Evolutionary conservation across 495 filamentous ascomycete genomes (phyloP).

Genomic region (Annulohypoxylon nitens): DNA sequence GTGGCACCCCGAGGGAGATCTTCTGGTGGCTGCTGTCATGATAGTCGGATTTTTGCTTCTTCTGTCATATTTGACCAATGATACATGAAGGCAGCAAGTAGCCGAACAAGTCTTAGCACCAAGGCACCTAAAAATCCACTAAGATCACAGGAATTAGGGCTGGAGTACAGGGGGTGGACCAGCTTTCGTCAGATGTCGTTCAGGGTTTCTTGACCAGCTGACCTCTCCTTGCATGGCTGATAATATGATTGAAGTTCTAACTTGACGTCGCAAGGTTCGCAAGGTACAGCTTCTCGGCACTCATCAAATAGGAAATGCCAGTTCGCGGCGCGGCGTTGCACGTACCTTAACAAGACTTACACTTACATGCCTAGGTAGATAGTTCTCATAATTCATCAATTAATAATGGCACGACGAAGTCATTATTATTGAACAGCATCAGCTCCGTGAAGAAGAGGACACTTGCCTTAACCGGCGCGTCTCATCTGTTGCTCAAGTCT

Average conservation of each 20-base stretch:
- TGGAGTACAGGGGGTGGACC: slow-evolving; percentile 47
- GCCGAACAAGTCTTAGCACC: slow-evolving; percentile 38
- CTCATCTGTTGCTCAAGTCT: slow-evolving; percentile 28
- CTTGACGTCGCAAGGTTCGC: slow-evolving; percentile 31
- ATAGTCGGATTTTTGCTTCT: slow-evolving; percentile 31
- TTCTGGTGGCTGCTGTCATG: slow-evolving; percentile 32
- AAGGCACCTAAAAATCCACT: slow-evolving; percentile 16
- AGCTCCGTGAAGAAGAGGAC: slow-evolving; percentile 29
- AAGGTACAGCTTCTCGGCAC: slow-evolving; percentile 38
- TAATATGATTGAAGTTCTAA: slow-evolving; percentile 37
- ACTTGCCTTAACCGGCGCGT: slow-evolving; percentile 22
- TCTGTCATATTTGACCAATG: slow-evolving; percentile 38
- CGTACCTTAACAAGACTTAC: slow-evolving; percentile 1
- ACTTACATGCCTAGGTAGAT: background rate
- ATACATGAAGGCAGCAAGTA: slow-evolving; percentile 19
- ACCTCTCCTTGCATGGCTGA: slow-evolving; percentile 43
- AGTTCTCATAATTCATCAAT: background rate
- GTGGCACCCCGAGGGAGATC: slow-evolving; percentile 38
- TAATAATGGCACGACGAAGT: background rate
- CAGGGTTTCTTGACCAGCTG: slow-evolving; percentile 47
- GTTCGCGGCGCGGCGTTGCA: slow-evolving; percentile 27
- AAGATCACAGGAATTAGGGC: slow-evolving; percentile 43
- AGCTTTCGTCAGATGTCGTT: slow-evolving; percentile 44
- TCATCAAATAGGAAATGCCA: slow-evolving; percentile 28
- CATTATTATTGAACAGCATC: slow-evolving; percentile 20